A percentile compares a stretch with the other conserved stretches of the same genome.
These are phyloP conservation scores for Isoetes engelmannii DNA, from an alignment of 83 land plant species.

Conservation along the genomic window DNA sequence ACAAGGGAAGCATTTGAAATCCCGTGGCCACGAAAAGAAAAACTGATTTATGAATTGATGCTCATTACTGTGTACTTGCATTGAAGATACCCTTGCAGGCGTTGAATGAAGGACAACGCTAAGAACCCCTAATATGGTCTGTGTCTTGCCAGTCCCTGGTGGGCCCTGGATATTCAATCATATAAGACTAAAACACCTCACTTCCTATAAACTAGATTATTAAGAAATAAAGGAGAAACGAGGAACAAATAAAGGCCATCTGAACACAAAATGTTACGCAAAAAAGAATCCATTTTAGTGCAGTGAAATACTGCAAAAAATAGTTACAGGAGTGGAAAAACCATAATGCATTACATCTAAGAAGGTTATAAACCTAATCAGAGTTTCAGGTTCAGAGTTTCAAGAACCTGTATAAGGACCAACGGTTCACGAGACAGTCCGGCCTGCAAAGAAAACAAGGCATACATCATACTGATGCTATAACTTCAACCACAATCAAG, in stretches of 20 bases:
- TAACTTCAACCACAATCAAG: not conserved
- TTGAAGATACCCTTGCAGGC: conserved; percentile 55
- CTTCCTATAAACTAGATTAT: no score
- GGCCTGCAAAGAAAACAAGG: conserved; percentile 48
- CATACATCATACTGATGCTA: not conserved
- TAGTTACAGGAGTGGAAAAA: not conserved
- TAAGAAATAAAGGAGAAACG: not conserved
- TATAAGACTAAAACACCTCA: not conserved
- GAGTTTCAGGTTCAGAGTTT: not conserved
- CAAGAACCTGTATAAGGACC: conserved; percentile 72
- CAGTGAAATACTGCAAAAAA: not conserved
- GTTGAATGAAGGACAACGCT: conserved; percentile 88
- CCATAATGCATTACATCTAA: not conserved
- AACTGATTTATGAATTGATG: not conserved
- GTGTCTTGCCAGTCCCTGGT: conserved; percentile 99
- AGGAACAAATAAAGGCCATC: not conserved
- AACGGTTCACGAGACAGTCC: conserved; percentile 62
- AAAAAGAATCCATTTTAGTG: not conserved
- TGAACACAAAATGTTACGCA: not conserved
- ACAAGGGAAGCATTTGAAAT: not conserved
- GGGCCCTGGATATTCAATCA: conserved; percentile 64
- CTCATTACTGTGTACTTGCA: conserved; percentile 28
- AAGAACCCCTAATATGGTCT: conserved; percentile 90
- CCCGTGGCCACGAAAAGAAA: not conserved
- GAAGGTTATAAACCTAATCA: not conserved